Conservation (phyloP, 1,139 yeast species). For the Scheffersomyces illinoinensis region DNA sequence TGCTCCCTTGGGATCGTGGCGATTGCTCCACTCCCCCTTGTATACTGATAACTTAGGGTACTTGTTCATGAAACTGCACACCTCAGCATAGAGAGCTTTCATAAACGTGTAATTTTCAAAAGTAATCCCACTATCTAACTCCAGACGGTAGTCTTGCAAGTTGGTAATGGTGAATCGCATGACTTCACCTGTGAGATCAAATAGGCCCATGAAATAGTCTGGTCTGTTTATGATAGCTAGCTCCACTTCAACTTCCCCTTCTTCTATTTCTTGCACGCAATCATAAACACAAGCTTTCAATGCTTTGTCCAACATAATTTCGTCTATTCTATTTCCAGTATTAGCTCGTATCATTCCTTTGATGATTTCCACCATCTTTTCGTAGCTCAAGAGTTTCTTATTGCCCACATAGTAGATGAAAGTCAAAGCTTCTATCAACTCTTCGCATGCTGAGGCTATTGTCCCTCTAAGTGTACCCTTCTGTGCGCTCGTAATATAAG, state of each 20-base stretch:
- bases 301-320: neutral
- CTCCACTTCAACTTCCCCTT: neutral
- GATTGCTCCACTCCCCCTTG: conserved; percentile 20
- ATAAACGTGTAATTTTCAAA: conserved; percentile 15
- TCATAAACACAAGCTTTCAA: neutral
- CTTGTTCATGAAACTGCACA: conserved; percentile 12
- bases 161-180: conserved; percentile 36
- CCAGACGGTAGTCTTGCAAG: conserved; percentile 12
- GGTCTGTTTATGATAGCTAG: conserved; percentile 14
- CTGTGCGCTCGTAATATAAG: conserved; percentile 13
- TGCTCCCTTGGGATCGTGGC: conserved; percentile 15
- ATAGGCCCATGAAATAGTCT: conserved; percentile 40
- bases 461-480: conserved; percentile 20
- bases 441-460: conserved; percentile 33
- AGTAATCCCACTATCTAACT: conserved; percentile 9
- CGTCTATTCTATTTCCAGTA: neutral
- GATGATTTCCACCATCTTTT: conserved; percentile 14
- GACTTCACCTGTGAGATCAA: conserved; percentile 45
- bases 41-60: conserved; percentile 23
- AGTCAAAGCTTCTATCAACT: conserved; percentile 40
- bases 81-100: conserved; percentile 14
- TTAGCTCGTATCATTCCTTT: conserved; percentile 1
- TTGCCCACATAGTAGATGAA: conserved; percentile 28
- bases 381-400: conserved; percentile 17
- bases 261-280: neutral